These are phyloP conservation scores for Casuarina equisetifolia DNA, from an alignment of 306 rosid genomes.

Conservation along the genomic window DNA sequence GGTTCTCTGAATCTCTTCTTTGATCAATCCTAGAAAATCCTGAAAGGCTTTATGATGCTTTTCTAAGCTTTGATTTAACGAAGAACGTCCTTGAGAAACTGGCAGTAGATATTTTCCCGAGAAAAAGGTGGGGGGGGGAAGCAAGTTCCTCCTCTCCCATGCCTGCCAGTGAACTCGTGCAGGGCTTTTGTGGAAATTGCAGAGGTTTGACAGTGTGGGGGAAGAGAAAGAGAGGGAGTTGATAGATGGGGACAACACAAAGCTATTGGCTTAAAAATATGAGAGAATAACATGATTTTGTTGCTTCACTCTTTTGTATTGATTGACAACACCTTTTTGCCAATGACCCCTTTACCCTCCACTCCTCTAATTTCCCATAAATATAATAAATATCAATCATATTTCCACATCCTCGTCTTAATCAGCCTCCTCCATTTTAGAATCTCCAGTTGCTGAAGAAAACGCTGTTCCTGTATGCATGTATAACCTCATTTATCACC, in stretches of 20 bases:
- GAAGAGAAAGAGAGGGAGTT: constrained; percentile 19
- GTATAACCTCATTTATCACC: no score
- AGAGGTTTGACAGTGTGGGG: constrained; percentile 50
- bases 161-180: constrained; percentile 5
- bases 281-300: constrained; percentile 64
- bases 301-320: constrained; percentile 43
- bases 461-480: neutral
- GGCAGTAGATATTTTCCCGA: constrained; percentile 21
- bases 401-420: no score
- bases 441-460: neutral
- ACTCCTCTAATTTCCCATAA: constrained; percentile 8
- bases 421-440: neutral
- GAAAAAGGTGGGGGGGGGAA: constrained; percentile 31
- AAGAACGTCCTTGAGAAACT: constrained; percentile 27
- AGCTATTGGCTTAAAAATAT: constrained; percentile 24
- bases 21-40: constrained; percentile 56
- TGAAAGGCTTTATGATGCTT: constrained; percentile 42
- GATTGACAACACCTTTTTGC: constrained; percentile 57
- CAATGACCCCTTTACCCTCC: constrained; percentile 54
- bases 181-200: constrained; percentile 53
- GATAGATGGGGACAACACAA: constrained; percentile 63
- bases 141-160: neutral
- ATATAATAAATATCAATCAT: no score
- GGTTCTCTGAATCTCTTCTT: constrained; percentile 42
- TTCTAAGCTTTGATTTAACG: constrained; percentile 29